Evolutionary conservation across 345 rosid genomes (phyloP).

Genomic region (Dovyalis caffra): DNA sequence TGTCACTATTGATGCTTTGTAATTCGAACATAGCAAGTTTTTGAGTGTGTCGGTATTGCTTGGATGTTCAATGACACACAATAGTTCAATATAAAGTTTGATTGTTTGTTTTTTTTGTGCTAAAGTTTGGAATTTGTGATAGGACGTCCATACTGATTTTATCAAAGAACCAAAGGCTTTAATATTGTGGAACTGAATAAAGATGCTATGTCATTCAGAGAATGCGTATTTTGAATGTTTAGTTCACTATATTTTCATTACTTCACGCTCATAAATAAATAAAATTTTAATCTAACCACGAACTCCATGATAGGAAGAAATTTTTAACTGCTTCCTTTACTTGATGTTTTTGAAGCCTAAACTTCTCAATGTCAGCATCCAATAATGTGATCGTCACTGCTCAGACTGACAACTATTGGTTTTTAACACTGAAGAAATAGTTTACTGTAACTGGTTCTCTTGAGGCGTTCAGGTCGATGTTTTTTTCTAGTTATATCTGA

Average conservation of each 20-base stretch:
- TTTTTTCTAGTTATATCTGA: not conserved
- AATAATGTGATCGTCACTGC: not conserved
- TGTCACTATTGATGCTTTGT: not conserved
- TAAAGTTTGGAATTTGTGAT: not conserved
- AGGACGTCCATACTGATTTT: not conserved
- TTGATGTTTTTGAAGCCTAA: not conserved
- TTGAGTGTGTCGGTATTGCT: not conserved
- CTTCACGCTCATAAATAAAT: not conserved
- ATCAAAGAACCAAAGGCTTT: not conserved
- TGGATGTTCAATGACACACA: not conserved
- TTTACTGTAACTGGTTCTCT: not conserved
- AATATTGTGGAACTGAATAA: too few species aligned
- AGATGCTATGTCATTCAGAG: not conserved
- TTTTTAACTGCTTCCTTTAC: not conserved
- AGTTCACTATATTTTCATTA: not conserved
- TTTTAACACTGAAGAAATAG: not conserved
- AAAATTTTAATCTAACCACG: not conserved
- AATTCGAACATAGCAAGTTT: conserved; percentile 1
- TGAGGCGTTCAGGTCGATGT: not conserved
- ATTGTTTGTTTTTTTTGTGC: too few species aligned
- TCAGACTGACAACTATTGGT: not conserved
- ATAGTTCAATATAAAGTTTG: not conserved
- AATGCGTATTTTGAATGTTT: not conserved
- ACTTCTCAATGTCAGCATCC: not conserved
- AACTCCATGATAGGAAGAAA: not conserved